Conservation (phyloP, 1,139 yeast genomes). For the Suhomyces guaymorum region DNA sequence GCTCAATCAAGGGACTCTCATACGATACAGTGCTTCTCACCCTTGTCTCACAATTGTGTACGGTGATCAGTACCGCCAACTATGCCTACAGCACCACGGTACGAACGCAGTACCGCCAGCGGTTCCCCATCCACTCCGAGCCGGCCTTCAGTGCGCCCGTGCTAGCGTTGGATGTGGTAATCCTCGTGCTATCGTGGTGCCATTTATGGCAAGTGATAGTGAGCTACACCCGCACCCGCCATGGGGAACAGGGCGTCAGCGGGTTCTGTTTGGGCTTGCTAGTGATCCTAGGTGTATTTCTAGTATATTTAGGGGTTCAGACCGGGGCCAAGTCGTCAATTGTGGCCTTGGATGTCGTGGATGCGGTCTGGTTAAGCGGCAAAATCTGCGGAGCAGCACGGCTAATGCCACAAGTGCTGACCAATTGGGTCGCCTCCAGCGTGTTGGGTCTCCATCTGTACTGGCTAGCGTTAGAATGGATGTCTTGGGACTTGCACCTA, state of each 20-base stretch:
- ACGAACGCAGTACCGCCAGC: constrained; percentile 16
- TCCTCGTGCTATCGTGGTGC: constrained; percentile 15
- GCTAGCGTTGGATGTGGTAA: constrained; percentile 18
- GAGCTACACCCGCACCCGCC: constrained; percentile 22
- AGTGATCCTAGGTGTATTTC: constrained; percentile 1
- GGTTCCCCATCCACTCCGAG: constrained; percentile 24
- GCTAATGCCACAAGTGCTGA: constrained; percentile 30
- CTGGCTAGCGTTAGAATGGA: constrained; percentile 17
- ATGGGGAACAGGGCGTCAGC: constrained; percentile 29
- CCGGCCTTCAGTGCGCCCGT: constrained; percentile 12
- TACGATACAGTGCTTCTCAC: constrained; percentile 26
- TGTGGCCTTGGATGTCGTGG: constrained; percentile 28
- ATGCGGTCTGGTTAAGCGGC: constrained; percentile 29
- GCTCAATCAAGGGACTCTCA: constrained; percentile 32
- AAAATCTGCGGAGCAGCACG: constrained; percentile 18
- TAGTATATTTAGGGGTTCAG: neutral
- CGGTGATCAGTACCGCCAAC: constrained; percentile 16
- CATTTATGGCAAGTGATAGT: constrained; percentile 18
- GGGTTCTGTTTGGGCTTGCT: constrained; percentile 11
- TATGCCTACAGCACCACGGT: constrained; percentile 17
- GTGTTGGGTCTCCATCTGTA: constrained; percentile 19
- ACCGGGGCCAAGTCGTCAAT: neutral
- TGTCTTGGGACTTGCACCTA: constrained; percentile 7
- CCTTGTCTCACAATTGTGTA: constrained; percentile 15
- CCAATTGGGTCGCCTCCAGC: constrained; percentile 27